phyloP scores from a whole-genome alignment of 2,329 filamentous ascomycete species.

The Aspergillus fructus region DNA sequence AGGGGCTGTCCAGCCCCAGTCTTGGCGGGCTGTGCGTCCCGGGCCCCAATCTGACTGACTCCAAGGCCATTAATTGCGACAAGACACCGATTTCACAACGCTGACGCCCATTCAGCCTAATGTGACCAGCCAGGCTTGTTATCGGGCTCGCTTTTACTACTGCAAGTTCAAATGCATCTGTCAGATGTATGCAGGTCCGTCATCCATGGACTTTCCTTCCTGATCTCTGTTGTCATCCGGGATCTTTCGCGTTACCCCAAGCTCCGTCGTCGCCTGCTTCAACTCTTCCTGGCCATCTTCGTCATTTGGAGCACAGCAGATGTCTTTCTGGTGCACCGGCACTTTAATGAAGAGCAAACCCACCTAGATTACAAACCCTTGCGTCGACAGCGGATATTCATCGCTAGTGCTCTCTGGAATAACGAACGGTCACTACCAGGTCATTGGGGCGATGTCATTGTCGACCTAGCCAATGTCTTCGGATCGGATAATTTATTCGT shows the following conservation, averaged over 20 bases:
- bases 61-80: not conserved
- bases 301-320: constrained; percentile 1
- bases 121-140: not conserved
- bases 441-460: constrained; percentile 63
- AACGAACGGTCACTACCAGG: constrained; percentile 59
- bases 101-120: not conserved
- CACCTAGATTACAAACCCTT: constrained; percentile 5
- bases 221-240: not conserved
- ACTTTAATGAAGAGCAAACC: constrained; percentile 1
- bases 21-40: not conserved
- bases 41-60: too few species aligned
- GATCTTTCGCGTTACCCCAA: constrained; percentile 1
- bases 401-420: constrained; percentile 70
- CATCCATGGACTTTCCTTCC: constrained; percentile 1
- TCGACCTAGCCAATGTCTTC: constrained; percentile 56
- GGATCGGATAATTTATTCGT: constrained; percentile 67
- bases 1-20: not conserved
- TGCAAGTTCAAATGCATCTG: constrained; percentile 4
- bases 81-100: not conserved
- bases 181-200: constrained; percentile 1
- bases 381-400: constrained; percentile 53
- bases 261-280: constrained; percentile 3
- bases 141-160: not conserved
- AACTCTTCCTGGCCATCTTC: not conserved
- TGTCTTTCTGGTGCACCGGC: constrained; percentile 1